Evolutionary conservation across 441 rosid genomes (phyloP), one percentile per base, ranked within the genome.

Genomic region (Erysimum pusillum): DNA sequence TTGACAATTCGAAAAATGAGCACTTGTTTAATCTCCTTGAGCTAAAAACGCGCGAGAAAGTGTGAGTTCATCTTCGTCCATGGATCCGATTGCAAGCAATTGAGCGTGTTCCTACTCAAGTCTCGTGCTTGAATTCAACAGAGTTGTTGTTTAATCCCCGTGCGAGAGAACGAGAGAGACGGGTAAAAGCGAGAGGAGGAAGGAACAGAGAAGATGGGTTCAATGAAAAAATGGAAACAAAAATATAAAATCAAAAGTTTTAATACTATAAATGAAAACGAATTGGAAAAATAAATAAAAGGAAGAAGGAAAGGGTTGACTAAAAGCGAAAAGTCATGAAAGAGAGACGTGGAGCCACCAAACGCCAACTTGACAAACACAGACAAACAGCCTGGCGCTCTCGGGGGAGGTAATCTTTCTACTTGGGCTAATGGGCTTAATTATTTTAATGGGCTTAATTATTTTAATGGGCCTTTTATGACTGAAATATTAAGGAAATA

Each of bases 311-410:
- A 42, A 77, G 41, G 41, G 85, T 80, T 84, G 87, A 84, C 87
- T 35, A 54, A 74, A 58, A 34, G 53, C 15, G 76, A 77, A 71
- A 74, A 67, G 85, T 84, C 85, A 34, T 60, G 22, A 60, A 65
- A 72, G 63, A 63, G 66, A 31, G 60, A 59, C 80, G 79, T 80
- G 79, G 76, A 80, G 71, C 72, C 83, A 76, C 83, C 80, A 80
- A 80, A 68, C 75, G 70, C 72, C 80, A 73, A 72, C 78, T 76
- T 62, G 78, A 80, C 57, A 35, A 49, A 53, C 58, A 22, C n/a
- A 52, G 34, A 53, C n/a, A 35, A 45, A 28, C 80, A 76, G 74
- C 74, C 82, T 71, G 80, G 69, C 77, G 10, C 12, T 49, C 25
- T n/a, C n/a, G n/a, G n/a, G n/a, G n/a, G n/a, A n/a, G n/a, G n/a